Percentiles rank a stretch among this genome's conserved stretches.
These are phyloP conservation scores for Solanum dulcamara DNA, from an alignment of 257 asterid species.

Conservation along the genomic window DNA sequence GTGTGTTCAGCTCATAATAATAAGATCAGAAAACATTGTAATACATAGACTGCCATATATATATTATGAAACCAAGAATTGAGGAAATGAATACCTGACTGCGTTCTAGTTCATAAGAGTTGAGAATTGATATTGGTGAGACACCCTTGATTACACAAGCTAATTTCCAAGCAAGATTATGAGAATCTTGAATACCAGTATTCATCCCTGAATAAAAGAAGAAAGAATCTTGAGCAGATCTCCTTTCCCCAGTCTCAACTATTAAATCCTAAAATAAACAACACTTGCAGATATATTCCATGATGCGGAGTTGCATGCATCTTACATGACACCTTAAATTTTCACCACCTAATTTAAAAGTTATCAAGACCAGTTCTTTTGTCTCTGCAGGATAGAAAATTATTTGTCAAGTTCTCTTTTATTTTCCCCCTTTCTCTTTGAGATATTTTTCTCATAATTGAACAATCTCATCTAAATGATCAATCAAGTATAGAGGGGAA, in stretches of 20 bases:
- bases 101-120: conserved; percentile 83
- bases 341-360: not conserved
- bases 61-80: not conserved
- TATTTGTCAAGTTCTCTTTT: not conserved
- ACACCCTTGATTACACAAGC: conserved; percentile 63
- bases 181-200: conserved; percentile 96
- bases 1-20: not conserved
- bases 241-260: not conserved
- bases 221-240: not conserved
- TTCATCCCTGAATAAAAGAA: conserved; percentile 63
- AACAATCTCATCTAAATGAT: not conserved
- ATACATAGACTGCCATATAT: not conserved
- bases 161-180: conserved; percentile 96
- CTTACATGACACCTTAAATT: not conserved
- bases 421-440: not conserved
- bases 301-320: not conserved
- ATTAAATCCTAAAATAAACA: not conserved
- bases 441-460: not conserved
- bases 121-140: conserved; percentile 48
- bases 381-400: not conserved
- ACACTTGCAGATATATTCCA: not conserved
- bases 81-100: conserved; percentile 42
- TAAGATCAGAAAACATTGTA: not conserved
- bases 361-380: not conserved
- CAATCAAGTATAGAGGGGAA: not conserved